phyloP scores from a whole-genome alignment of 78 protist species.

The Dictyostelium intermedium region DNA sequence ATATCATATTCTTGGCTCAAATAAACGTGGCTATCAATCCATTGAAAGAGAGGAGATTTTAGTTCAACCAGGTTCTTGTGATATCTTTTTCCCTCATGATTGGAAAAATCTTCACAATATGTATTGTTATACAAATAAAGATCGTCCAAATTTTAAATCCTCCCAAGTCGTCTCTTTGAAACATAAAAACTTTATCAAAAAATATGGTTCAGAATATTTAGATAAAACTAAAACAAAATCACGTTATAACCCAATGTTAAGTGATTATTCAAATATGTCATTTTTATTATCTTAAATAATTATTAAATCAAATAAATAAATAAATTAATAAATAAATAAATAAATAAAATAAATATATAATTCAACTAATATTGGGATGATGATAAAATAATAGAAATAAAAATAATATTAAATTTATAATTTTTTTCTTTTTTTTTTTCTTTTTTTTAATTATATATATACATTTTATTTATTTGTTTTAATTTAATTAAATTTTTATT shows the following conservation, averaged over 20 bases:
- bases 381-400: too few relatives aligned
- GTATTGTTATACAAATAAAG: slow-evolving; percentile 32
- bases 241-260: slow-evolving; percentile 38
- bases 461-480: background rate
- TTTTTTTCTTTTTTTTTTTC: background rate
- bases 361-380: too few relatives aligned
- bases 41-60: slow-evolving; percentile 4
- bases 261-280: slow-evolving; percentile 64
- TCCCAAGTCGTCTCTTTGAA: background rate
- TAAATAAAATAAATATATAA: background rate
- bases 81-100: slow-evolving; percentile 72
- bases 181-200: slow-evolving; percentile 37
- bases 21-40: slow-evolving; percentile 2
- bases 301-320: background rate
- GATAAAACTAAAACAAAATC: slow-evolving; percentile 49
- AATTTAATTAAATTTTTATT: too few relatives aligned
- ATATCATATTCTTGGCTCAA: background rate
- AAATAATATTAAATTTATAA: too few relatives aligned
- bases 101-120: slow-evolving; percentile 34
- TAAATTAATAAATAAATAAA: background rate
- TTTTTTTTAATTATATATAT: background rate
- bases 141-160: background rate
- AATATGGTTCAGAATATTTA: slow-evolving; percentile 27
- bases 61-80: slow-evolving; percentile 28
- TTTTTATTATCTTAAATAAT: slow-evolving; percentile 46